Conservation (phyloP, 768 basidiomycete genomes). For the Leccinum rimulosum region DNA sequence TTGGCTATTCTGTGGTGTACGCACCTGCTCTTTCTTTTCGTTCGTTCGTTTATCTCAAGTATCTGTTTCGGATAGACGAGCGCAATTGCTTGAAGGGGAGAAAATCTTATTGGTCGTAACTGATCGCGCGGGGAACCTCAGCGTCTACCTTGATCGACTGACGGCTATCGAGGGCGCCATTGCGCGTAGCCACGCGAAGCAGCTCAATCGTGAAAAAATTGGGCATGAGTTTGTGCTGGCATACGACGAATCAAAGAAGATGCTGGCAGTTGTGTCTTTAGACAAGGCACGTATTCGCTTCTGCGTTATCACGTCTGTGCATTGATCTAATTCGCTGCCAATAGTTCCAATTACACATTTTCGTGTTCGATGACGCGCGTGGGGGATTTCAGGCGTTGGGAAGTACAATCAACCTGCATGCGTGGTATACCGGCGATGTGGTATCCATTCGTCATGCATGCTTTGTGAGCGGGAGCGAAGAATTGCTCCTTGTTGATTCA, state of each 20-base stretch:
- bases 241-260: constrained; percentile 50
- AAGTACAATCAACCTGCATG: constrained; percentile 36
- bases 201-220: constrained; percentile 45
- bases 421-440: constrained; percentile 39
- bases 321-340: background rate
- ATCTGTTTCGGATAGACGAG: constrained; percentile 22
- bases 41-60: background rate
- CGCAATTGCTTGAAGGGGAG: constrained; percentile 40
- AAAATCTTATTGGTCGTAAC: constrained; percentile 42
- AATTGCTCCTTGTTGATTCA: constrained; percentile 49
- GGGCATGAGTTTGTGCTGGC: constrained; percentile 45
- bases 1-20: constrained; percentile 21
- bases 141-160: constrained; percentile 39
- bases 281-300: constrained; percentile 34
- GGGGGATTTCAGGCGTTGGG: constrained; percentile 39
- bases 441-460: constrained; percentile 35
- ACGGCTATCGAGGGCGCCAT: constrained; percentile 34
- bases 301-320: fast-evolving
- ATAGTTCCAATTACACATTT: constrained; percentile 43
- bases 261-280: constrained; percentile 44
- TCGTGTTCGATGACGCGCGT: constrained; percentile 46
- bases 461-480: constrained; percentile 51
- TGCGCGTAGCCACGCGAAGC: constrained; percentile 24
- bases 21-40: background rate
- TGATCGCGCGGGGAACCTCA: constrained; percentile 33